Evolutionary conservation across 1,284 basidiomycete genomes (phyloP).

Genomic region (Neolentinus lepideus): DNA sequence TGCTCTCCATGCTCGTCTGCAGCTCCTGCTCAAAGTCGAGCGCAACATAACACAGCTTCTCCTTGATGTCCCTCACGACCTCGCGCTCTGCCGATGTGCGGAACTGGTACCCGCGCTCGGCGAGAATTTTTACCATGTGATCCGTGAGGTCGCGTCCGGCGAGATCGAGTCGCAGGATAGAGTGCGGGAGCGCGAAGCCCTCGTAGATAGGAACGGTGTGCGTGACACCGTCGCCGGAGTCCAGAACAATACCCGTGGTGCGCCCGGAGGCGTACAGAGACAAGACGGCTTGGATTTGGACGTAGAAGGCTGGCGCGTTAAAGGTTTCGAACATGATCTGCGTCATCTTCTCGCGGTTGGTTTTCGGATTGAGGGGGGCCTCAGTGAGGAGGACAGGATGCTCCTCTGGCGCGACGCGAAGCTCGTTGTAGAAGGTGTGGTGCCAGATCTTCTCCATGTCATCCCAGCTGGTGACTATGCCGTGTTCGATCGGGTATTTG

Average conservation of each 20-base stretch:
- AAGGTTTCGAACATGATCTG: slow-evolving; percentile 98
- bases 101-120: slow-evolving; percentile 93
- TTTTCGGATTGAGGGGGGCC: slow-evolving; percentile 91
- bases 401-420: slow-evolving; percentile 81
- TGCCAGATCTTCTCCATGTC: slow-evolving; percentile 97
- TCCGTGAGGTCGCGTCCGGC: slow-evolving; percentile 95
- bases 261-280: slow-evolving; percentile 92
- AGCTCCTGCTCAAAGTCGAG: slow-evolving; percentile 97
- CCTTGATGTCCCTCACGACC: slow-evolving; percentile 97
- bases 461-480: slow-evolving; percentile 95
- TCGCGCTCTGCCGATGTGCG: slow-evolving; percentile 91
- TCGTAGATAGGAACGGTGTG: slow-evolving; percentile 96
- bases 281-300: slow-evolving; percentile 88
- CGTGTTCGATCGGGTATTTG: slow-evolving; percentile 80
- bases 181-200: slow-evolving; percentile 92
- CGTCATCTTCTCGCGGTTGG: slow-evolving; percentile 95
- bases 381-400: slow-evolving; percentile 92
- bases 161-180: slow-evolving; percentile 91
- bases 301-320: slow-evolving; percentile 92
- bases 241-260: slow-evolving; percentile 88
- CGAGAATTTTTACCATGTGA: slow-evolving; percentile 88
- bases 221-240: slow-evolving; percentile 92
- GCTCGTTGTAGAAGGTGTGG: slow-evolving; percentile 87
- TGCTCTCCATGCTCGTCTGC: slow-evolving; percentile 88
- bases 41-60: slow-evolving; percentile 97